Evolutionary conservation across 345 rosid genomes (phyloP).

Genomic region (rapeseed (Brassica napus)): Da-Ae NC_063447.1:11603501-11604000

Average conservation of each 20-base stretch:
- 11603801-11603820: conserved; percentile 29
- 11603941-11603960: conserved; percentile 14
- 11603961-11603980: conserved; percentile 27
- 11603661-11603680: conserved; percentile 2
- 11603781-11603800: conserved; percentile 27
- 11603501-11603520: conserved; percentile 19
- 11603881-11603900: background rate
- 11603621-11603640: conserved; percentile 13
- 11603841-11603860: background rate
- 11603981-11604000: conserved; percentile 28
- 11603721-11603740: background rate
- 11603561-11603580: conserved; percentile 35
- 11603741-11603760: background rate
- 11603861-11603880: conserved; percentile 1
- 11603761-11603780: conserved; percentile 3
- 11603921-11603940: conserved; percentile 17
- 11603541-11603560: conserved; percentile 36
- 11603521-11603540: conserved; percentile 8
- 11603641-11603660: background rate
- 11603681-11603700: conserved; percentile 14
- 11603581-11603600: conserved; percentile 28
- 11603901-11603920: conserved; percentile 12
- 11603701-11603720: background rate
- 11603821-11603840: conserved; percentile 11
- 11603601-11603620: conserved; percentile 17